Percentiles rank a stretch among this genome's conserved stretches.
Conservation (phyloP, 2,329 filamentous ascomycete genomes). For the Fusarium sp. region DNA sequence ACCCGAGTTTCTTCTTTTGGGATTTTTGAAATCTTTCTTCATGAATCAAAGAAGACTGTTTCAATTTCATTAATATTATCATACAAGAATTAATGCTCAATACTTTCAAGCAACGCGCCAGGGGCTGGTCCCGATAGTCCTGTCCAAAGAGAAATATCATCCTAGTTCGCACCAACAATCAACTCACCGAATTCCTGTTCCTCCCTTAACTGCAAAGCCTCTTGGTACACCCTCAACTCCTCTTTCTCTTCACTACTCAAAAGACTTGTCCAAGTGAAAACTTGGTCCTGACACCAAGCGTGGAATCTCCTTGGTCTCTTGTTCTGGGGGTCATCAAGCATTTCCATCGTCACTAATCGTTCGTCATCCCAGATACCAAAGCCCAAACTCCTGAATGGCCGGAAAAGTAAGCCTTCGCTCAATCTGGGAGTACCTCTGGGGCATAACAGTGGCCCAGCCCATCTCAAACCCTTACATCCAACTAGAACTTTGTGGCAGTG, state of each 20-base stretch:
- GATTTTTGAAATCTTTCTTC: neutral
- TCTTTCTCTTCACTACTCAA: slow-evolving; percentile 1
- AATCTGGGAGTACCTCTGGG: neutral
- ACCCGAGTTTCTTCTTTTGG: neutral
- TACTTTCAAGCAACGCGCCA: neutral
- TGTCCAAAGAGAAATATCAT: neutral
- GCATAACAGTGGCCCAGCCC: slow-evolving; percentile 2
- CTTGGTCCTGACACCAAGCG: slow-evolving; percentile 22
- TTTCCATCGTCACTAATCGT: slow-evolving; percentile 19
- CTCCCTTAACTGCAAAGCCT: neutral
- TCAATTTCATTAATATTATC: neutral
- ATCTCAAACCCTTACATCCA: slow-evolving; percentile 2
- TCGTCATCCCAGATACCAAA: slow-evolving; percentile 30
- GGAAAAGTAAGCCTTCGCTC: slow-evolving; percentile 14
- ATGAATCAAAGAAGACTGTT: rapidly evolving
- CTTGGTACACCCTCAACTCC: slow-evolving; percentile 2
- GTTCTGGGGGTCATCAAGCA: slow-evolving; percentile 16
- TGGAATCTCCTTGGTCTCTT: slow-evolving; percentile 1
- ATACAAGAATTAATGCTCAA: neutral
- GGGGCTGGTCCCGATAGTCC: neutral
- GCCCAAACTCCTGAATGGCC: slow-evolving; percentile 15
- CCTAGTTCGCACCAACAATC: neutral
- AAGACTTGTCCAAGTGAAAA: slow-evolving; percentile 31
- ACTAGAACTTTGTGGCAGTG: slow-evolving; percentile 9
- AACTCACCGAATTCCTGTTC: neutral